Evolutionary conservation across 345 rosid genomes (phyloP).

Genomic region (Brassica incana): DNA sequence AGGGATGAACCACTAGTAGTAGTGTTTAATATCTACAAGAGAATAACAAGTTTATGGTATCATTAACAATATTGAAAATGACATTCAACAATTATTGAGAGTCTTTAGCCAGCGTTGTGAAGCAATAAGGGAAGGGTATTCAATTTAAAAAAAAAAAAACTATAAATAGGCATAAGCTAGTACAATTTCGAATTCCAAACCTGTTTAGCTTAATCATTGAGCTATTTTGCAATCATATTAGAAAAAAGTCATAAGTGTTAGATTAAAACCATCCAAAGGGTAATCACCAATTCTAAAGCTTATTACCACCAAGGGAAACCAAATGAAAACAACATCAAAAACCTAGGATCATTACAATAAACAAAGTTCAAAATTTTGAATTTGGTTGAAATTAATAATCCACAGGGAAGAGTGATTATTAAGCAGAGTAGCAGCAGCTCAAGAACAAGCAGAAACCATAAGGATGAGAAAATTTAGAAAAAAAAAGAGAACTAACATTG

Average conservation of each 20-base stretch:
- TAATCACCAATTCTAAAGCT: not conserved
- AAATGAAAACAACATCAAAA: constrained; percentile 21
- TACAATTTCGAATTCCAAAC: constrained; percentile 10
- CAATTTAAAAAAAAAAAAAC: not conserved
- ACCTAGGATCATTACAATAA: not conserved
- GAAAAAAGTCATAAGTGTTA: not conserved
- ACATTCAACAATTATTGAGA: not conserved
- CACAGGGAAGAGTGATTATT: not conserved
- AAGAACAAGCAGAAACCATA: not conserved
- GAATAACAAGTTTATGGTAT: not conserved
- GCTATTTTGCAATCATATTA: not conserved
- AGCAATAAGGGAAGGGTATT: not conserved
- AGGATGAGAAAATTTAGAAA: not conserved
- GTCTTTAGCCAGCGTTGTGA: not conserved
- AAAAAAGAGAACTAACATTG: constrained; percentile 55
- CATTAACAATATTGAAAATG: not conserved
- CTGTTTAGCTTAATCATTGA: constrained; percentile 6
- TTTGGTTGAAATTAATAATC: constrained; percentile 16
- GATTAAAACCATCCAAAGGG: not conserved
- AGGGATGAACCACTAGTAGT: not conserved
- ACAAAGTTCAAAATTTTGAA: constrained; percentile 5
- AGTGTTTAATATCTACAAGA: constrained; percentile 1
- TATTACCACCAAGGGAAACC: not conserved
- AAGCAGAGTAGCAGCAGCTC: not conserved
- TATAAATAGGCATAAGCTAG: constrained; percentile 14